phyloP scores from a whole-genome alignment of 2,329 filamentous ascomycete genomes.

The Cercospora nicotianae region DNA sequence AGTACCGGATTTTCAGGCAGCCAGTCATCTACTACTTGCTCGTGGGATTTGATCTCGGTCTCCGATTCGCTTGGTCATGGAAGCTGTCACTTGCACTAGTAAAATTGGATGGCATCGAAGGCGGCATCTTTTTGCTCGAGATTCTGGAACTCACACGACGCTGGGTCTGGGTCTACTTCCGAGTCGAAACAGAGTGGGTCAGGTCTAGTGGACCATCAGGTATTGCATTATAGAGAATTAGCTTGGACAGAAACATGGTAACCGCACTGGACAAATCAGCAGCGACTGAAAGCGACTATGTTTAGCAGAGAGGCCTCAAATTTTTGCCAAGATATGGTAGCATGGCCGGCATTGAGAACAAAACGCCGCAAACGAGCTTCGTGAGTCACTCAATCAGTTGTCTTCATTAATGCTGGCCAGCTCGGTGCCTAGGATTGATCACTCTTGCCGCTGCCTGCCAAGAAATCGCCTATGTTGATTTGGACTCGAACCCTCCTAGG shows the following conservation, averaged over 20 bases:
- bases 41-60: conserved; percentile 72
- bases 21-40: conserved; percentile 78
- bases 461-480: background rate
- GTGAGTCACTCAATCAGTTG: background rate
- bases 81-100: conserved; percentile 82
- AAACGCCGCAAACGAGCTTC: background rate
- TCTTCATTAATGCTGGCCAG: background rate
- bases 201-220: conserved; percentile 15
- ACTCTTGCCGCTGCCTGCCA: background rate
- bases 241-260: background rate
- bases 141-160: conserved; percentile 81
- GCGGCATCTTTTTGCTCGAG: conserved; percentile 84
- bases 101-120: conserved; percentile 82
- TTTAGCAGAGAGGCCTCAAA: background rate
- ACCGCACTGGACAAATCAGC: background rate
- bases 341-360: background rate
- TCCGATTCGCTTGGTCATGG: conserved; percentile 88
- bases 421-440: background rate
- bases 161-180: conserved; percentile 97
- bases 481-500: background rate
- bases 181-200: conserved; percentile 89
- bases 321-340: background rate
- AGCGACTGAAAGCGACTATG: background rate
- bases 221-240: background rate
- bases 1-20: conserved; percentile 69